A percentile compares a stretch with the other conserved stretches of the same genome.
phyloP scores from a whole-genome alignment of 148 eudicot species.

The Cornus controversa region DNA sequence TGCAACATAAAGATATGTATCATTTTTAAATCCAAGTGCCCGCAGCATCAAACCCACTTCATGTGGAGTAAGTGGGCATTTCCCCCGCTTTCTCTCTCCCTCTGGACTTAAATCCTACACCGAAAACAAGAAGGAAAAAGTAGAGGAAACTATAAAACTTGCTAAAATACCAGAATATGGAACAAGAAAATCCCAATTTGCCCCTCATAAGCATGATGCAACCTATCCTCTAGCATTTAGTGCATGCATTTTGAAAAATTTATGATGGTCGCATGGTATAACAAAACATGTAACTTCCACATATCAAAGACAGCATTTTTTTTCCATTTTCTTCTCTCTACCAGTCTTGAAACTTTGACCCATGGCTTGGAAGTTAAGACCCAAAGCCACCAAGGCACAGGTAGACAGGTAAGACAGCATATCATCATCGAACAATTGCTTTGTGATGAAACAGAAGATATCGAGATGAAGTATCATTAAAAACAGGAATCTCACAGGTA shows the following conservation, averaged over 20 bases:
- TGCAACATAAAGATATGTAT: constrained; percentile 84
- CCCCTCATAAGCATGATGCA: background rate
- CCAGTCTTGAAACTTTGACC: too few species aligned
- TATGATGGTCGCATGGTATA: background rate
- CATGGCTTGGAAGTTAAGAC: too few species aligned
- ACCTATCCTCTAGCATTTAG: background rate
- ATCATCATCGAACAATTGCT: background rate
- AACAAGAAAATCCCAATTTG: background rate
- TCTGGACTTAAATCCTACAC: constrained; percentile 80
- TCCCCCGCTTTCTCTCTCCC: constrained; percentile 82
- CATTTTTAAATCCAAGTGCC: constrained; percentile 85
- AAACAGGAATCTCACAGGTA: constrained; percentile 67
- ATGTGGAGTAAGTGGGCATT: constrained; percentile 94
- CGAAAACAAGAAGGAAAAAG: background rate
- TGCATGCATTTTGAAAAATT: background rate
- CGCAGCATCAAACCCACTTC: constrained; percentile 92
- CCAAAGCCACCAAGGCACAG: too few species aligned
- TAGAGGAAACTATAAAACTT: background rate
- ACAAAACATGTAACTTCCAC: background rate
- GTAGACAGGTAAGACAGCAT: too few species aligned
- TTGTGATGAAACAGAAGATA: background rate
- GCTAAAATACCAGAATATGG: background rate
- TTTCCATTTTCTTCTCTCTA: too few species aligned
- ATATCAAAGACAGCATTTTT: background rate
- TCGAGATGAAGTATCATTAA: background rate